Evolutionary conservation across 768 basidiomycete species (phyloP), one percentile per base, ranked within the genome.

Genomic region (Boletus barrowsii): DNA sequence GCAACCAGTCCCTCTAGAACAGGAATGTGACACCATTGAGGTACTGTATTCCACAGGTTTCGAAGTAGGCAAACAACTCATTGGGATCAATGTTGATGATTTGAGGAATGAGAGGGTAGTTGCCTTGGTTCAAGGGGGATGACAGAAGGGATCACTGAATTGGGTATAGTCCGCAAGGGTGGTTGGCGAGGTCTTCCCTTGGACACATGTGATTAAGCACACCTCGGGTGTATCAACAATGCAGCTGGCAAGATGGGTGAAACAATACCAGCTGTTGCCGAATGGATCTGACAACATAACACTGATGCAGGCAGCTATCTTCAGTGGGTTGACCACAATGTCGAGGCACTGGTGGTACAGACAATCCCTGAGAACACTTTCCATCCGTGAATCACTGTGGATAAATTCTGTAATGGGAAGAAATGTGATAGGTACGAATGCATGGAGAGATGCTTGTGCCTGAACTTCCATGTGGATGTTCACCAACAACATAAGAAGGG

Each of bases 221-320:
- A 67, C 64, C 61, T 74, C 68, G 0, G 70, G 70, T 10, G 64
- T 68, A 54, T 74, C 64, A 14, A 68, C 66, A 10, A 73, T 72
- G 51, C 61, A 70, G 0, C 64, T 45, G 2, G 60, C 69, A 5
- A 72, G 56, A 5, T 65, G 68, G 0, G 68, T 71, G 50, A 58
- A 69, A 24, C 62, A 66, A 35, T 59, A 62, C 6, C 57, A 53
- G 13, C 40, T 47, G 15, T 47, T 56, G 4, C 73, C 66, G 3
- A 57, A 10, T n/a, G 69, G 64, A 36, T 67, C 66, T 0, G 22
- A 33, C 51, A 67, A 56, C 59, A 62, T 62, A 11, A 43, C 8
- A 0, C 66, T 56, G n/a, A 62, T 48, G 17, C 6, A 3, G 5
- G 61, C 59, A 3, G 55, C 59, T 3, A 18, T 35, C 40, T 65